Conservation (phyloP, 305 asterid genomes). For the Withania somnifera region DNA sequence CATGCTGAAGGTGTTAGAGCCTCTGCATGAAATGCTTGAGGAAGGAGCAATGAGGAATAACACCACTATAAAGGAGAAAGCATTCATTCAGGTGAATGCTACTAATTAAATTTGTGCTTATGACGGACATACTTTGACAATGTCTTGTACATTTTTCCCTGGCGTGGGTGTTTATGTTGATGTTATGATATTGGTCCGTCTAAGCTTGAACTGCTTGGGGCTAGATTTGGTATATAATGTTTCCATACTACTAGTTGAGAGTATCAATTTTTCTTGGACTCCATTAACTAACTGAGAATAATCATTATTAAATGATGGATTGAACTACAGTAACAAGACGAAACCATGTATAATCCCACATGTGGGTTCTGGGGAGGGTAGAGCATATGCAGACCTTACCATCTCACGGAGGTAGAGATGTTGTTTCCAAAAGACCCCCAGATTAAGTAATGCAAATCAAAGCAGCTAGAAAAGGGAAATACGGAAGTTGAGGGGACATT, state of each 20-base stretch:
- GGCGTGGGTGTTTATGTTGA: neutral
- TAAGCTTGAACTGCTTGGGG: neutral
- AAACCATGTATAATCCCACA: too few relatives aligned
- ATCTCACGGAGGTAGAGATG: too few relatives aligned
- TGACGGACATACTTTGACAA: neutral
- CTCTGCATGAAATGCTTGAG: constrained; percentile 93
- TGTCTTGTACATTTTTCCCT: neutral
- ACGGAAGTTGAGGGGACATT: too few relatives aligned
- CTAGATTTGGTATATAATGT: neutral
- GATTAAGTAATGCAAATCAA: too few relatives aligned
- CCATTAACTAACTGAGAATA: neutral
- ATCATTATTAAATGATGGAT: neutral
- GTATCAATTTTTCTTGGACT: neutral
- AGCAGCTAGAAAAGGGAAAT: too few relatives aligned
- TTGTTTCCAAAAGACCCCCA: too few relatives aligned
- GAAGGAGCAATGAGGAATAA: constrained; percentile 77
- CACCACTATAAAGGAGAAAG: constrained; percentile 81
- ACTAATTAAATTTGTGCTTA: neutral
- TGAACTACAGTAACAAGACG: too few relatives aligned
- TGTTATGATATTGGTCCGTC: neutral
- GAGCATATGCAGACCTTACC: too few relatives aligned
- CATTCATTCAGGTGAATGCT: constrained; percentile 78
- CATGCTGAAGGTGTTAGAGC: constrained; percentile 90
- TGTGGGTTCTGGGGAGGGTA: too few relatives aligned
- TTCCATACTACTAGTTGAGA: neutral